Evolutionary conservation across 805 yeast species (phyloP).

Genomic region (Pichia manshurica): DNA sequence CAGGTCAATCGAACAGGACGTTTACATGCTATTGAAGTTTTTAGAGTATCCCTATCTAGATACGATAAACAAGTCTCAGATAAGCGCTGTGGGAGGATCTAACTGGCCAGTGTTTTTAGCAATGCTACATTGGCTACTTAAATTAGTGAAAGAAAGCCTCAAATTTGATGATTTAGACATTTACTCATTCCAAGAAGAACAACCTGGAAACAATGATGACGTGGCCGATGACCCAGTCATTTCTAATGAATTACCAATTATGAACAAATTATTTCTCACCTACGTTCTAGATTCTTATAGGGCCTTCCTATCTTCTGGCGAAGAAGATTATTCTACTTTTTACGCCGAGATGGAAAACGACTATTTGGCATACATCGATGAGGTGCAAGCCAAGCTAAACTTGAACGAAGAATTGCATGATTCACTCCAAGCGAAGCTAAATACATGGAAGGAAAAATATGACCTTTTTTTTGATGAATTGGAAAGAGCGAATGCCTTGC

Average conservation of each 20-base stretch:
- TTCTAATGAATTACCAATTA: slow-evolving; percentile 23
- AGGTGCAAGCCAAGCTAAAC: slow-evolving; percentile 43
- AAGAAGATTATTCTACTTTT: slow-evolving; percentile 54
- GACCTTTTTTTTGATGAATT: slow-evolving; percentile 45
- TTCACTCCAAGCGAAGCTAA: slow-evolving; percentile 34
- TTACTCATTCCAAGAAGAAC: slow-evolving; percentile 20
- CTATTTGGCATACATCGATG: slow-evolving; percentile 45
- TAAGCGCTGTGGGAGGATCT: slow-evolving; percentile 86
- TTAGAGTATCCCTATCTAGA: slow-evolving; percentile 78
- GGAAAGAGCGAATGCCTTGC: slow-evolving; percentile 56
- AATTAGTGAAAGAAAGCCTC: slow-evolving; percentile 41
- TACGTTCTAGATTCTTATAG: slow-evolving; percentile 65
- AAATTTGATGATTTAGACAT: slow-evolving; percentile 32
- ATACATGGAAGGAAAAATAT: slow-evolving; percentile 39
- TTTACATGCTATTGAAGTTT: slow-evolving; percentile 57
- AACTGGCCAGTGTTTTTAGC: slow-evolving; percentile 83
- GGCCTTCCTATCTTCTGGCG: slow-evolving; percentile 51
- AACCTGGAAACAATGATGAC: slow-evolving; percentile 22
- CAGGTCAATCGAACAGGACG: slow-evolving; percentile 68
- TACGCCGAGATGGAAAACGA: slow-evolving; percentile 51
- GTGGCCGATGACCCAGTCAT: slow-evolving; percentile 21
- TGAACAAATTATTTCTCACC: slow-evolving; percentile 31
- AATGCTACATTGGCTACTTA: slow-evolving; percentile 76
- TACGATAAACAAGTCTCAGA: slow-evolving; percentile 74
- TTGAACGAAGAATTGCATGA: slow-evolving; percentile 37